Evolutionary conservation across 2,329 filamentous ascomycete species (phyloP), one percentile per base, ranked within the genome.

Genomic region (Dactylellina haptotyla): DNA sequence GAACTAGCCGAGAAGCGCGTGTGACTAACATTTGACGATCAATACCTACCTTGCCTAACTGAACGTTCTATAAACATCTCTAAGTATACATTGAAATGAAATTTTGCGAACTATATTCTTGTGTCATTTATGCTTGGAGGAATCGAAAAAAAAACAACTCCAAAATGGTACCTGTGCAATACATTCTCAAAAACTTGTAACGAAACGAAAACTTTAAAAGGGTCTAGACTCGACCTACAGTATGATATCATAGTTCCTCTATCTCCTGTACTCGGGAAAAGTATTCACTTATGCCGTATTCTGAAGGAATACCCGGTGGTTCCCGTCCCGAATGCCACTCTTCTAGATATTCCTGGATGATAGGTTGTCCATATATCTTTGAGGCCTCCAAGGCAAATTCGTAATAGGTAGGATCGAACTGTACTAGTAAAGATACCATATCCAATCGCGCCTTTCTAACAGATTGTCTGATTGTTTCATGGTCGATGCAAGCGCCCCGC

Each of bases 351-450:
- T 67, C 45, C 20, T 45, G 6, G 18, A 67, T 67, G 5, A 59
- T 16, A 2, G 4, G 1, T 18, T 59, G 43, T 10, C 14, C 34
- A 8, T 34, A 43, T 4, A 20, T 2, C 5, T 8, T 46, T 23
- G 53, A 16, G 48, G 34, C 8, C 2, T 43, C 2, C 16, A 59
- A 43, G 25, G 51, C 62, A 2, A n/a, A 25, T 4, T 34, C 23
- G 9, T 53, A 50, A 28, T 37, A 50, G 10, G 1, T 58, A 4
- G 34, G 9, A 26, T 59, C 14, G n/a, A 41, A 51, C 34, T 67
- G 53, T 10, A 67, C 63, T 1, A 67, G 18, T 14, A 67, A 30
- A 45, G 63, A 59, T n/a, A 67, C 63, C 53, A 67, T 67, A n/a
- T 67, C 63, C 6, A 67, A n/a, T 3, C 63, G 54, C 10, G 43